These are phyloP conservation scores for Nemania diffusa DNA, from an alignment of 2,329 filamentous ascomycete species.

Conservation along the genomic window DNA sequence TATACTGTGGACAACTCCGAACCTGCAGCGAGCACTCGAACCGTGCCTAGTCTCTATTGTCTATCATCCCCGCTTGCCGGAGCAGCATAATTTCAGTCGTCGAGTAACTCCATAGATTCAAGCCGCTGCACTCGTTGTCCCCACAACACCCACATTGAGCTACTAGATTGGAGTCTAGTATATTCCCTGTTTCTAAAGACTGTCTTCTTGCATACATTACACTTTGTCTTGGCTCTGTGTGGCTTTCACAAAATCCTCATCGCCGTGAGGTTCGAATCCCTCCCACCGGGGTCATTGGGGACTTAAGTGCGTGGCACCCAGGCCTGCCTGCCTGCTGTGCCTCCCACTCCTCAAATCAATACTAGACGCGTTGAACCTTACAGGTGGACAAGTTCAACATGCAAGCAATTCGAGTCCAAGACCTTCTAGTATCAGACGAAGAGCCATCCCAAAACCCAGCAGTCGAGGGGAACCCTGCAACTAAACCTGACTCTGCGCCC, in stretches of 20 bases:
- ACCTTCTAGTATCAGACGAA: slow-evolving; percentile 45
- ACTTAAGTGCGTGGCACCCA: neutral
- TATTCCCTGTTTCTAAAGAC: slow-evolving; percentile 9
- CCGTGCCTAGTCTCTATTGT: slow-evolving; percentile 3
- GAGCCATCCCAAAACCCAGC: slow-evolving; percentile 21
- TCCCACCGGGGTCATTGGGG: neutral
- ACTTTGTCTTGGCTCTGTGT: neutral
- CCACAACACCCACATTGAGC: slow-evolving; percentile 24
- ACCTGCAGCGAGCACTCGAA: slow-evolving; percentile 8
- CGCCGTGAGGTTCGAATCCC: neutral
- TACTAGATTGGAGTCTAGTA: slow-evolving; percentile 2
- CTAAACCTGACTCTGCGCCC: neutral
- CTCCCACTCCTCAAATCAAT: neutral
- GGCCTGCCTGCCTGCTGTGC: neutral
- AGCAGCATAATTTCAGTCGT: slow-evolving; percentile 21
- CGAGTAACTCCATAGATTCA: slow-evolving; percentile 20
- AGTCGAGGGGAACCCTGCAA: slow-evolving; percentile 6
- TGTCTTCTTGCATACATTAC: neutral
- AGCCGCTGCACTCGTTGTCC: slow-evolving; percentile 20
- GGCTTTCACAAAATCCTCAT: neutral
- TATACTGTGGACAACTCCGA: slow-evolving; percentile 13
- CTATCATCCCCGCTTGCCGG: slow-evolving; percentile 30
- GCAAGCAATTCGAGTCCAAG: slow-evolving; percentile 45
- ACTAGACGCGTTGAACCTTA: neutral
- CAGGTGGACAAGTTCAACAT: slow-evolving; percentile 35